A percentile compares a stretch with the other conserved stretches of the same genome.
These are phyloP conservation scores for Darksidea phi DNA, from an alignment of 495 filamentous ascomycete species.

Conservation along the genomic window DNA sequence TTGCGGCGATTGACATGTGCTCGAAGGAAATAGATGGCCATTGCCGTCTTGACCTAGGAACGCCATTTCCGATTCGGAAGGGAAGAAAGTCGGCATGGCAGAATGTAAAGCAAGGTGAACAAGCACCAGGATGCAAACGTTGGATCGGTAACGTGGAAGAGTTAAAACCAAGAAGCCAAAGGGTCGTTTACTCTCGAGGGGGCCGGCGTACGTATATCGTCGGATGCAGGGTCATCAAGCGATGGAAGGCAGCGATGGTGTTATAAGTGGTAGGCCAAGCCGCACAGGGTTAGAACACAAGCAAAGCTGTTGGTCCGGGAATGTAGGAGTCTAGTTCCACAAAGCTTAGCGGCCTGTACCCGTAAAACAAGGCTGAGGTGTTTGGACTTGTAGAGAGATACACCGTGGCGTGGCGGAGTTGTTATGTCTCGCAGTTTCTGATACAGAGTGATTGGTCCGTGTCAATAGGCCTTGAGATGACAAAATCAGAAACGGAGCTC, in stretches of 20 bases:
- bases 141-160: background rate
- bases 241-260: conserved; percentile 5
- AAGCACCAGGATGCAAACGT: background rate
- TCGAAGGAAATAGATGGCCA: conserved; percentile 34
- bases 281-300: conserved; percentile 14
- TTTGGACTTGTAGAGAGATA: conserved; percentile 1
- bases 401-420: conserved; percentile 34
- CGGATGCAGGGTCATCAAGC: conserved; percentile 20
- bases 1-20: conserved; percentile 29
- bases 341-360: conserved; percentile 15
- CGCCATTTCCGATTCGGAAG: conserved; percentile 38
- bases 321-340: conserved; percentile 21
- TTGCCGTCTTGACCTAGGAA: conserved; percentile 37
- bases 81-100: conserved; percentile 41
- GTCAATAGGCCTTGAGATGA: conserved; percentile 25
- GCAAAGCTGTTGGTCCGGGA: conserved; percentile 18
- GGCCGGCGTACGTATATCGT: conserved; percentile 17
- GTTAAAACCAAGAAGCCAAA: background rate
- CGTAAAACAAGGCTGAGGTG: conserved; percentile 33
- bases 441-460: conserved; percentile 30
- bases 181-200: background rate
- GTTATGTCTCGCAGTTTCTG: conserved; percentile 28
- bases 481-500: conserved; percentile 21
- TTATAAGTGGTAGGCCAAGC: conserved; percentile 18
- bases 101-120: background rate